Evolutionary conservation across 2,329 filamentous ascomycete species (phyloP).

Genomic region (Ophiosphaerella herpotricha): DNA sequence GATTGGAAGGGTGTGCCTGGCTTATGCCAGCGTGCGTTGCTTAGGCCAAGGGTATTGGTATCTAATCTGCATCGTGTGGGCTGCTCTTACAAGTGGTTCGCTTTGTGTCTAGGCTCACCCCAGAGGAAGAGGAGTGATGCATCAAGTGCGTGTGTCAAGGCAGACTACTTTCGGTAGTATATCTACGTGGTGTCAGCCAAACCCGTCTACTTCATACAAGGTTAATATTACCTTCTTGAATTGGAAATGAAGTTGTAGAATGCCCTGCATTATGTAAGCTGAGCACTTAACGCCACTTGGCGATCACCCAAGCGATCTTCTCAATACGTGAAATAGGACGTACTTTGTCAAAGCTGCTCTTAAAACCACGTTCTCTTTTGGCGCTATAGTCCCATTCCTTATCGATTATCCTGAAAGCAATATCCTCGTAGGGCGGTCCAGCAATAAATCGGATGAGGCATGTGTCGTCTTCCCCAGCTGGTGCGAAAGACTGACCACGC

Average conservation of each 20-base stretch:
- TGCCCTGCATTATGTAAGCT: constrained; percentile 66
- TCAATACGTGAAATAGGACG: constrained; percentile 33
- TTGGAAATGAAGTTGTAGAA: constrained; percentile 95
- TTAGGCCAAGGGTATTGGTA: no score
- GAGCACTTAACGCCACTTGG: constrained; percentile 1
- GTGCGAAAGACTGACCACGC: constrained; percentile 88
- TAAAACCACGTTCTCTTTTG: constrained; percentile 92
- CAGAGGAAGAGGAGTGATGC: background rate
- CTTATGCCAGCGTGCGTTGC: no score
- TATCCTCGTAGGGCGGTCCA: constrained; percentile 93
- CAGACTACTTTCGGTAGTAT: constrained; percentile 52
- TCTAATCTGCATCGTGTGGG: no score
- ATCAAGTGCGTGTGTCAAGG: background rate
- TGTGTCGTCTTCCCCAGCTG: constrained; percentile 94
- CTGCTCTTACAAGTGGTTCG: background rate
- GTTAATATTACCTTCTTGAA: constrained; percentile 82
- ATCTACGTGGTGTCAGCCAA: constrained; percentile 44
- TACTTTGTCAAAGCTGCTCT: constrained; percentile 97
- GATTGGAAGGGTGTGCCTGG: no score
- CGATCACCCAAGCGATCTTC: background rate
- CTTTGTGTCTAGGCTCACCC: background rate
- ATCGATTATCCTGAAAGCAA: constrained; percentile 96
- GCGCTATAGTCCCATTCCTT: constrained; percentile 99
- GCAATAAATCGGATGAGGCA: constrained; percentile 96
- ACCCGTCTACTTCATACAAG: background rate